These are phyloP conservation scores for Suaeda aralocaspica DNA, from an alignment of 148 eudicot genomes.

Conservation along the genomic window DNA sequence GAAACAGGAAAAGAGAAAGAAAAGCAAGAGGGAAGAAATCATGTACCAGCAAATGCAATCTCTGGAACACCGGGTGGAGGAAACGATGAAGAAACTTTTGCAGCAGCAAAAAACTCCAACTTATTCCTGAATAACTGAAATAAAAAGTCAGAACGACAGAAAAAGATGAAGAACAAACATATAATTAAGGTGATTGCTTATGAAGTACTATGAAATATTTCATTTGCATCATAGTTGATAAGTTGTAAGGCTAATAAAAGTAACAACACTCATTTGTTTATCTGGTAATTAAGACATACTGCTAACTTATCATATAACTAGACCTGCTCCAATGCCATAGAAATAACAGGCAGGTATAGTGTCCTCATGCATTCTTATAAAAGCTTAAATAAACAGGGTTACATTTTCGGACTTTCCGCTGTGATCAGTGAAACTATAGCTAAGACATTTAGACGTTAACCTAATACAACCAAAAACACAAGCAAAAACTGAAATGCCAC, in stretches of 20 bases:
- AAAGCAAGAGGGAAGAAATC: not conserved
- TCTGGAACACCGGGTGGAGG: slow-evolving; percentile 84
- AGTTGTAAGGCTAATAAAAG: not conserved
- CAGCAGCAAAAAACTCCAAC: slow-evolving; percentile 87
- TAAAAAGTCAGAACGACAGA: slow-evolving; percentile 26
- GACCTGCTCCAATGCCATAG: not conserved
- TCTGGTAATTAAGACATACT: too few species aligned
- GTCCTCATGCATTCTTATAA: not conserved
- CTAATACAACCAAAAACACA: not conserved
- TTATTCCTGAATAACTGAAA: slow-evolving; percentile 82
- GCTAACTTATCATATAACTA: not conserved
- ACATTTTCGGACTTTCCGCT: not conserved
- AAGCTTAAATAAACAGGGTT: not conserved
- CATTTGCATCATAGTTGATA: not conserved
- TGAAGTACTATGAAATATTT: not conserved
- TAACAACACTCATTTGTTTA: not conserved
- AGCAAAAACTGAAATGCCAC: not conserved
- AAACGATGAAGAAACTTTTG: slow-evolving; percentile 79
- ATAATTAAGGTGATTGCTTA: not conserved
- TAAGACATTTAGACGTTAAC: not conserved
- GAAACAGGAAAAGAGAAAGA: not conserved
- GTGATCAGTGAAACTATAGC: not conserved
- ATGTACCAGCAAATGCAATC: slow-evolving; percentile 91
- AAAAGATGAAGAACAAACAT: slow-evolving; percentile 17
- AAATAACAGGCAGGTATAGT: not conserved